Percentiles rank a stretch among this genome's conserved stretches.
Evolutionary conservation across 352 stramenopile species (phyloP).

Genomic region (Pythium sp.): DNA sequence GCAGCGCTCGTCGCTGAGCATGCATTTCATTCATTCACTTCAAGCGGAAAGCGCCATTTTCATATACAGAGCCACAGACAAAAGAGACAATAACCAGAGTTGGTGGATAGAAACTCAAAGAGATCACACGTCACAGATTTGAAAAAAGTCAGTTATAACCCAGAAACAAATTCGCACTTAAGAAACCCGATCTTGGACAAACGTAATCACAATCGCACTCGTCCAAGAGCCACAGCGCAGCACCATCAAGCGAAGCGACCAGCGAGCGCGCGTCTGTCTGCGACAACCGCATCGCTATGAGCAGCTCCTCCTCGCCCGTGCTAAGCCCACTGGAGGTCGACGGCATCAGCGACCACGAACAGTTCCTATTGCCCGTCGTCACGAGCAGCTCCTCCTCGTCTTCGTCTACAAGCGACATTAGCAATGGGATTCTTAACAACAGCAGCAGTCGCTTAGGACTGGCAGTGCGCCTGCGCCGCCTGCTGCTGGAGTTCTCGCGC

Average conservation of each 20-base stretch:
- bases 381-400: not conserved
- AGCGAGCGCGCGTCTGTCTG: not conserved
- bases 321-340: not conserved
- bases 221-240: not conserved
- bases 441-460: not conserved
- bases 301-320: not conserved
- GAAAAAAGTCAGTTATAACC: too few relatives aligned
- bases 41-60: not conserved
- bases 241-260: not conserved
- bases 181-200: not conserved
- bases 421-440: not conserved
- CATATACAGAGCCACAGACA: not conserved
- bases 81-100: not conserved
- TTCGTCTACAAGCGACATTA: not conserved
- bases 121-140: not conserved
- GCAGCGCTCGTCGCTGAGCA: conserved; percentile 12
- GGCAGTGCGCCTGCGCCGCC: conserved; percentile 9
- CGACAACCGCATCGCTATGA: not conserved
- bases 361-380: conserved; percentile 5
- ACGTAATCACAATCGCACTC: not conserved
- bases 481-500: conserved; percentile 7
- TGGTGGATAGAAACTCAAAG: not conserved
- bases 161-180: too few relatives aligned
- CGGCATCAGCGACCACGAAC: conserved; percentile 6
- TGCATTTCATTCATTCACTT: not conserved